These are phyloP conservation scores for Pseudisothecium myosuroides DNA, from an alignment of 225 moss, liverwort and hornwort genomes.

Conservation along the genomic window DNA sequence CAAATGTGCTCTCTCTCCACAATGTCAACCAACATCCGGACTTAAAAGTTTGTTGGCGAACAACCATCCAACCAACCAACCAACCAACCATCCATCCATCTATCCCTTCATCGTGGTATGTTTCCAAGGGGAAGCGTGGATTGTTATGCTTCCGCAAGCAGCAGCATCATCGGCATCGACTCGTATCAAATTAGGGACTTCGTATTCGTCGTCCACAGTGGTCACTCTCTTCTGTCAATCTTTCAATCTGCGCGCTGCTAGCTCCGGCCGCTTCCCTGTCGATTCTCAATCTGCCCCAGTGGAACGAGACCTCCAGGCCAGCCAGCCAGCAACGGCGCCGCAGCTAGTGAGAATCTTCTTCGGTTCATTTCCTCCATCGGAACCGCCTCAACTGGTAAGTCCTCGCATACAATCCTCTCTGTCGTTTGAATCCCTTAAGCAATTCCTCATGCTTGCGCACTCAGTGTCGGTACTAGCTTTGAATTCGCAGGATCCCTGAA, in stretches of 20 bases:
- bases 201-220: not conserved
- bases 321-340: not conserved
- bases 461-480: not conserved
- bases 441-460: not conserved
- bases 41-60: not conserved
- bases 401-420: too few relatives aligned
- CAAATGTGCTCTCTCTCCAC: conserved; percentile 19
- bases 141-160: not conserved
- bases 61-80: not conserved
- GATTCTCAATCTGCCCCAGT: not conserved
- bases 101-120: not conserved
- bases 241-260: not conserved
- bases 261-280: not conserved
- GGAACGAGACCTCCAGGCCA: not conserved
- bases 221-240: conserved; percentile 42
- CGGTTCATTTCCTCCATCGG: not conserved
- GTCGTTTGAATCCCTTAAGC: not conserved
- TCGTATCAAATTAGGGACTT: not conserved
- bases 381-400: not conserved
- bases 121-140: not conserved
- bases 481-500: not conserved
- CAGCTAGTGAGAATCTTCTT: not conserved
- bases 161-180: not conserved
- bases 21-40: not conserved
- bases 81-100: not conserved